Evolutionary conservation across 73 alveolate genomes (phyloP), one percentile per base, ranked within the genome.

Genomic region (Paramecium sexaurelia): DNA sequence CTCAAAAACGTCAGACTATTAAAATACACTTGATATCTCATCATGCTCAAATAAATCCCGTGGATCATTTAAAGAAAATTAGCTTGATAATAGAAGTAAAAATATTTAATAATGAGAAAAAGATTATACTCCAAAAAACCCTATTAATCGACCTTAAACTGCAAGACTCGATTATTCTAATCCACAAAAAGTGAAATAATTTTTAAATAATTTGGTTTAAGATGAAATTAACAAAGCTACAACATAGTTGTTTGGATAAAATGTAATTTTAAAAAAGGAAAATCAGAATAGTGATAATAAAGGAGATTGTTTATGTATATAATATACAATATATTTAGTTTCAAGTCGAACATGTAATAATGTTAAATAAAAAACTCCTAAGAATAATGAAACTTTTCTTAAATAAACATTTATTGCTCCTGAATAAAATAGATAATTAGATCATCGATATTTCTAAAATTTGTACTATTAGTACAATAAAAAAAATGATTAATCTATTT

Each of bases 191-290:
- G 61, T 32, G 11, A 71, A 68, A 68, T 26, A 29, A 13, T 32
- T 68, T 24, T 36, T 68, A 24, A 68, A 68, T 27, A 68, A 24
- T 27, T 32, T 68, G 29, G 55, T 68, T 26, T 36, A 68, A 15
- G 83, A 32, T 22, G 83, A 61, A 29, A 13, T 32, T 29, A 61
- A 26, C 43, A 61, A 61, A 61, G 83, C 43, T 61, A 61, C 83
- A 61, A 61, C 83, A 26, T 19, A 61, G 43, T 61, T 61, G 43
- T 61, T 61, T 61, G 83, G 83, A 61, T 61, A 61, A 61, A 61
- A 32, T 32, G 24, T 61, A 29, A 13, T 22, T 61, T 9, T 6
- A 61, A 61, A 56, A 56, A 56, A 56, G 22, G 40, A 56, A 56
- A 27, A 22, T 27, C 11, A 56, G 40, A 56, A 13, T 3, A 6